Percentiles rank a stretch among this genome's conserved stretches.
These are phyloP conservation scores for Lepidopterella palustris DNA, from an alignment of 495 filamentous ascomycete genomes.

Conservation along the genomic window DNA sequence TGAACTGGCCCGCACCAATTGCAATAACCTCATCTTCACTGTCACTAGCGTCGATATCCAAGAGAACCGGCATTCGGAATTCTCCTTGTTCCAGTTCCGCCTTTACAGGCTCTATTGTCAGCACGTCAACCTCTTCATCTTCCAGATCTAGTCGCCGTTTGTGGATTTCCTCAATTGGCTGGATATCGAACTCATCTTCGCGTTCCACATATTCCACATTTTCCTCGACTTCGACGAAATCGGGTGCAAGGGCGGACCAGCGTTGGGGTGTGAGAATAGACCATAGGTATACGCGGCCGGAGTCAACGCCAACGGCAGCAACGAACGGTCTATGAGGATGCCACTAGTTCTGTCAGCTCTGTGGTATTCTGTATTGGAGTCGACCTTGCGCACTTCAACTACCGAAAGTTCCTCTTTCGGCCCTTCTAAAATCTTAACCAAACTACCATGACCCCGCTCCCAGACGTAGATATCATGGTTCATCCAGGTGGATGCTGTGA, in stretches of 20 bases:
- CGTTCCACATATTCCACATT: constrained; percentile 93
- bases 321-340: constrained; percentile 85
- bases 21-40: constrained; percentile 85
- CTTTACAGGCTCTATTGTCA: constrained; percentile 65
- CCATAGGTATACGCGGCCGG: constrained; percentile 87
- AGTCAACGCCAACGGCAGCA: constrained; percentile 83
- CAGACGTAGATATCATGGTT: constrained; percentile 98
- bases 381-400: constrained; percentile 53
- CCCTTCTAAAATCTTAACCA: constrained; percentile 93
- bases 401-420: constrained; percentile 90
- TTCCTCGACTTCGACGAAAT: constrained; percentile 96
- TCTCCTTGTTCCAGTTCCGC: constrained; percentile 52
- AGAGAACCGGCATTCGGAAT: constrained; percentile 82
- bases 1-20: constrained; percentile 76
- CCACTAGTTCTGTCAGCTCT: constrained; percentile 48
- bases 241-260: constrained; percentile 93
- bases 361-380: background rate
- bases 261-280: constrained; percentile 84
- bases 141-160: constrained; percentile 83
- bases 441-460: constrained; percentile 87
- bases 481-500: constrained; percentile 89
- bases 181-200: constrained; percentile 97
- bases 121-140: constrained; percentile 81
- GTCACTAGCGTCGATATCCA: constrained; percentile 70
- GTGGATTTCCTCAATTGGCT: constrained; percentile 89